Evolutionary conservation across 768 basidiomycete genomes (phyloP), one percentile per base, ranked within the genome.

Genomic region (Pleurotus citrinopileatus): DNA sequence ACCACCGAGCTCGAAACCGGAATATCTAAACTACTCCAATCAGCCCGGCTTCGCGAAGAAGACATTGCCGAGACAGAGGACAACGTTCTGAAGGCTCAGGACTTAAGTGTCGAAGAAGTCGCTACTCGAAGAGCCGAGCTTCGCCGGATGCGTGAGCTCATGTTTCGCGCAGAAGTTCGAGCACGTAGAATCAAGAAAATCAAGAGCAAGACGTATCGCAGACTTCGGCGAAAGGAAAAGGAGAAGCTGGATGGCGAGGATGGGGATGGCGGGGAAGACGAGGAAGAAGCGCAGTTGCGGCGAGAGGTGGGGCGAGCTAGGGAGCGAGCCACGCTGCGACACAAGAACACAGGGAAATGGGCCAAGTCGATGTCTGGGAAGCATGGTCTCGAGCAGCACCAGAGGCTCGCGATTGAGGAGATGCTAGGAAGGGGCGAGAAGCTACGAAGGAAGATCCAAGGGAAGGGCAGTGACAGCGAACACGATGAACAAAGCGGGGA

Each of bases 171-270:
- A 0, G 96, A 98, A 61, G 74, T 82, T 29, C 94, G 96, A 67
- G 91, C 94, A 15, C 89, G 89, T 64, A 83, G 95, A 15, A 77
- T 96, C 15, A 83, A 87, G 19, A 98, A 95, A 73, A 99, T 99
- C 71, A 98, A 98, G 75, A 92, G 89, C 67, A 96, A 94, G 71
- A 84, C 91, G 2, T 98, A 94, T 66, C 79, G 94, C 25, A 87
- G 88, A 59, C 76, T 98, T 43, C 86, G 85, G 63, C 80, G 91
- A 66, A 94, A 89, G 65, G 82, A 88, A 63, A 79, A 80, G 42
- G 89, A 86, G 55, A 83, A 82, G 57, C 70, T 86, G 13, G 67
- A 69, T 40, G 70, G 73, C 57, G 80, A 71, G 34, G 73, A 72
- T 3, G 76, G 73, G 0, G 78, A 65, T 13, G 76, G 66, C 2